Evolutionary conservation across 768 basidiomycete genomes (phyloP).

Genomic region (Podaxis mareebaensis): DNA sequence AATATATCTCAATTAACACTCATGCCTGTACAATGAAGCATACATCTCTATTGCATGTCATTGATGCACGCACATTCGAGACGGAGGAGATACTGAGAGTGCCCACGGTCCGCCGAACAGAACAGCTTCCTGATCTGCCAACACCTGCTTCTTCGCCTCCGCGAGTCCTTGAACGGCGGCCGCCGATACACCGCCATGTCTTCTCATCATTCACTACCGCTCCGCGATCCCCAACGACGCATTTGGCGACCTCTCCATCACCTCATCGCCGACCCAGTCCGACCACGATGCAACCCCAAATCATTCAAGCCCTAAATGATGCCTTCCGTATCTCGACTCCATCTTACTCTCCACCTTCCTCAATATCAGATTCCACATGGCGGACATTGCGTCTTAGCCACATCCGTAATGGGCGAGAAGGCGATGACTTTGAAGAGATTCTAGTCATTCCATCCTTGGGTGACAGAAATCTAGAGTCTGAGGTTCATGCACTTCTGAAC

Average conservation of each 20-base stretch:
- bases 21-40: slow-evolving; percentile 1
- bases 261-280: slow-evolving; percentile 1
- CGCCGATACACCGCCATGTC: slow-evolving; percentile 7
- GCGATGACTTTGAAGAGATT: slow-evolving; percentile 47
- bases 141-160: slow-evolving; percentile 4
- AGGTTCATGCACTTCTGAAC: slow-evolving; percentile 56
- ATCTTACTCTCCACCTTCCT: slow-evolving; percentile 40
- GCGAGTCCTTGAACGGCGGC: not conserved
- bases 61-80: slow-evolving; percentile 20
- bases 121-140: slow-evolving; percentile 5
- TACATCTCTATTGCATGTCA: slow-evolving; percentile 20
- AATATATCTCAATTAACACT: not conserved
- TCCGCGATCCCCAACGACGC: slow-evolving; percentile 8
- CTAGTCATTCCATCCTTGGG: slow-evolving; percentile 59
- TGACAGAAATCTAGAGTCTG: slow-evolving; percentile 54
- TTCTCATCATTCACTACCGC: slow-evolving; percentile 12
- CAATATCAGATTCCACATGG: slow-evolving; percentile 48
- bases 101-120: slow-evolving; percentile 10
- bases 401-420: slow-evolving; percentile 20
- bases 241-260: slow-evolving; percentile 4
- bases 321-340: slow-evolving; percentile 52
- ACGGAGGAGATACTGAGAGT: slow-evolving; percentile 18
- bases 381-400: slow-evolving; percentile 32
- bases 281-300: slow-evolving; percentile 32
- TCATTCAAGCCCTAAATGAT: slow-evolving; percentile 56